These are phyloP conservation scores for Trametes coccinea DNA, from an alignment of 768 basidiomycete species.

Conservation along the genomic window DNA sequence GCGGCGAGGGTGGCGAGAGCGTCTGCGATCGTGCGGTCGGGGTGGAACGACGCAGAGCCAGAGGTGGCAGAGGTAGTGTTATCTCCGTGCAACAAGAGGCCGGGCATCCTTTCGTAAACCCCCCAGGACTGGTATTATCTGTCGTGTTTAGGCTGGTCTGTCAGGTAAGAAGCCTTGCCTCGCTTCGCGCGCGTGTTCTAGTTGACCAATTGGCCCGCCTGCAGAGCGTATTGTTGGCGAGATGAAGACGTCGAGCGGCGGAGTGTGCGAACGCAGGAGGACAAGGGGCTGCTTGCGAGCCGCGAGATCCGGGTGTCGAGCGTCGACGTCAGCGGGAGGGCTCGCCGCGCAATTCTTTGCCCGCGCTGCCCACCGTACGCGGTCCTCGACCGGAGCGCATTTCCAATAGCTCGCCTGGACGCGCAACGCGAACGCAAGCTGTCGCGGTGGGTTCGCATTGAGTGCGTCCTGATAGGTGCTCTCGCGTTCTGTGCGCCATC, in stretches of 20 bases:
- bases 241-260: background rate
- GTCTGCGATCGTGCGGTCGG: background rate
- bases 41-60: background rate
- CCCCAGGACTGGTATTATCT: background rate
- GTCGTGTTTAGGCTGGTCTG: background rate
- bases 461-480: slow-evolving; percentile 10
- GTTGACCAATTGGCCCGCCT: background rate
- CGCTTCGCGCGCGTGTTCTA: slow-evolving; percentile 10
- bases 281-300: slow-evolving; percentile 2
- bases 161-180: slow-evolving; percentile 13
- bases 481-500: slow-evolving; percentile 14
- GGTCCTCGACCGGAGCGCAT: background rate
- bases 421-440: slow-evolving; percentile 14
- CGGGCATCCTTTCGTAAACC: slow-evolving; percentile 1
- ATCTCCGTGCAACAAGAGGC: slow-evolving; percentile 5
- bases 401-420: slow-evolving; percentile 15
- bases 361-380: background rate
- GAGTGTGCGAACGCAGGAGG: background rate
- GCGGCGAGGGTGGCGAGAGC: background rate
- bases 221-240: background rate
- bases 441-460: slow-evolving; percentile 13
- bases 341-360: slow-evolving; percentile 10
- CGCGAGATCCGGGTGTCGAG: slow-evolving; percentile 18
- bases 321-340: slow-evolving; percentile 16
- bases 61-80: background rate